phyloP scores from a whole-genome alignment of 768 basidiomycete genomes.

The Mycena rebaudengoi region DNA sequence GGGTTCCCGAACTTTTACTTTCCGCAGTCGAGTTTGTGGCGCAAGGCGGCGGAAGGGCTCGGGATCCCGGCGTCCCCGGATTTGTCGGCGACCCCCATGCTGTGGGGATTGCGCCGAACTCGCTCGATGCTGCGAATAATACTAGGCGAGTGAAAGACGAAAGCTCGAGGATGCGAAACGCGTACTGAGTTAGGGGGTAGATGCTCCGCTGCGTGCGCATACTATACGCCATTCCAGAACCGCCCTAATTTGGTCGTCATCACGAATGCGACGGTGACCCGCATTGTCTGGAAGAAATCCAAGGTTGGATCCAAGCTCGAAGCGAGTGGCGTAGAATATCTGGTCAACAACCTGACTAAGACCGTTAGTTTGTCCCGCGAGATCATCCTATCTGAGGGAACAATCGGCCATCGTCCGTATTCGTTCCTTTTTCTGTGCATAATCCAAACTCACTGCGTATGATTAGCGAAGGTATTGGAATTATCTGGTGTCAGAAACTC shows the following conservation, averaged over 20 bases:
- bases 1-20: constrained; percentile 45
- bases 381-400: constrained; percentile 55
- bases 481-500: constrained; percentile 43
- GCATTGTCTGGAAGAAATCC: constrained; percentile 49
- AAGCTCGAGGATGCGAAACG: neutral
- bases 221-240: constrained; percentile 37
- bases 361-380: constrained; percentile 59
- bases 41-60: constrained; percentile 26
- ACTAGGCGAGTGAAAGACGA: constrained; percentile 32
- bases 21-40: constrained; percentile 39
- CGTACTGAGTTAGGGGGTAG: neutral
- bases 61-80: constrained; percentile 39
- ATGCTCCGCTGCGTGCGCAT: constrained; percentile 42
- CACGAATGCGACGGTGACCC: constrained; percentile 62
- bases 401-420: constrained; percentile 54
- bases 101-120: constrained; percentile 40
- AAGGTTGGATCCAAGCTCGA: constrained; percentile 35
- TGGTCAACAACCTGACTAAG: constrained; percentile 36
- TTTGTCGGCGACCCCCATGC: constrained; percentile 37
- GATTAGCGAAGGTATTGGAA: constrained; percentile 44
- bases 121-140: constrained; percentile 40
- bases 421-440: no score
- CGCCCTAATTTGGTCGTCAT: constrained; percentile 62
- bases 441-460: no score
- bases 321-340: constrained; percentile 58